Conservation (phyloP, 306 rosid genomes). For the Trichosanthes truncata region DNA sequence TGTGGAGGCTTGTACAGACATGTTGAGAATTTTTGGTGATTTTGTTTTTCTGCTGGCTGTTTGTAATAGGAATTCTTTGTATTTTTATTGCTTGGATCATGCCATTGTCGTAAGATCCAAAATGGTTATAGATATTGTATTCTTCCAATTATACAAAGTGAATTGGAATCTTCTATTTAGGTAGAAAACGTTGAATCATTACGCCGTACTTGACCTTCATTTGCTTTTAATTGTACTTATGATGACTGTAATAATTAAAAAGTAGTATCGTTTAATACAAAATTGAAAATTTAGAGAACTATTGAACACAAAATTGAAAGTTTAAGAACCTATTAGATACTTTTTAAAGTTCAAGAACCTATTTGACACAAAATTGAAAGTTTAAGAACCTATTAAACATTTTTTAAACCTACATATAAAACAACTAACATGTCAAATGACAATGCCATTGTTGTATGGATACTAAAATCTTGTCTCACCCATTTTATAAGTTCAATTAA, state of each 20-base stretch:
- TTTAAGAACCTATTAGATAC: too few species aligned
- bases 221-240: not conserved
- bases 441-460: too few species aligned
- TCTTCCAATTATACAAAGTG: not conserved
- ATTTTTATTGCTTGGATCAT: not conserved
- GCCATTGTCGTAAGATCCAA: not conserved
- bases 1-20: constrained; percentile 6
- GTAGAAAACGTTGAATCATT: not conserved
- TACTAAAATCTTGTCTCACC: too few species aligned
- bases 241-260: not conserved
- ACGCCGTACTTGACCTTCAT: not conserved
- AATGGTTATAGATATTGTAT: not conserved
- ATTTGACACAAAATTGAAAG: too few species aligned
- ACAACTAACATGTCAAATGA: too few species aligned
- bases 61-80: constrained; percentile 3
- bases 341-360: too few species aligned
- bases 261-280: too few species aligned
- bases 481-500: too few species aligned
- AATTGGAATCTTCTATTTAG: not conserved
- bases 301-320: too few species aligned
- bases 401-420: too few species aligned
- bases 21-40: not conserved
- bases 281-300: too few species aligned
- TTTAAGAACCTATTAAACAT: too few species aligned
- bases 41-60: not conserved